phyloP scores from a whole-genome alignment of 2,329 filamentous ascomycete genomes.

The Diaporthe aspalathi region DNA sequence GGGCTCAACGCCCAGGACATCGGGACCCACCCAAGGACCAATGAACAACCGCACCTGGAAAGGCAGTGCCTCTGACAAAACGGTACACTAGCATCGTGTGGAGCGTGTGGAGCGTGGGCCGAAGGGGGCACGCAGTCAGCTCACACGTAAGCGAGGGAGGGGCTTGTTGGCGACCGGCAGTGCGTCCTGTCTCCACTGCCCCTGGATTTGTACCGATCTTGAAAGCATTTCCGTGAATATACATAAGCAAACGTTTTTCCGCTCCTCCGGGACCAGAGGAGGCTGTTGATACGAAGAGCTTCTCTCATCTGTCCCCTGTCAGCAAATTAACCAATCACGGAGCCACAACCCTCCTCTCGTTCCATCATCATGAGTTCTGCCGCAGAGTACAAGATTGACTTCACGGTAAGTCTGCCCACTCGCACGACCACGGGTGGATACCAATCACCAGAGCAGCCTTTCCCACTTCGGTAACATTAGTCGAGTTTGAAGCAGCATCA shows the following conservation, averaged over 20 bases:
- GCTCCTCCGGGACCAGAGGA: background rate
- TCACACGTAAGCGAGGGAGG: conserved; percentile 24
- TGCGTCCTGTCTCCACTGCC: conserved; percentile 6
- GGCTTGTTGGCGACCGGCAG: background rate
- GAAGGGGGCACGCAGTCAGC: conserved; percentile 15
- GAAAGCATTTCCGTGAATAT: conserved; percentile 3
- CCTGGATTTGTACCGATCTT: conserved; percentile 19
- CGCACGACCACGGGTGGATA: too few relatives aligned
- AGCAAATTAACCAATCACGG: background rate
- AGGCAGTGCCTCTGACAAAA: background rate
- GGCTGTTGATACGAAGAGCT: background rate
- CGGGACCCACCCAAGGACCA: conserved; percentile 1
- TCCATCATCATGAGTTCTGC: conserved; percentile 13
- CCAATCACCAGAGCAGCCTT: background rate
- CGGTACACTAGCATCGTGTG: too few relatives aligned
- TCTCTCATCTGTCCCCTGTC: background rate
- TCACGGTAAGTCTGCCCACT: conserved; percentile 25
- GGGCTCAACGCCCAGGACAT: conserved; percentile 7
- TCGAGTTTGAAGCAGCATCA: too few relatives aligned
- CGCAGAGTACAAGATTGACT: conserved; percentile 8
- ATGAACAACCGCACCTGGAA: background rate
- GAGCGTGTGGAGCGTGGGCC: background rate
- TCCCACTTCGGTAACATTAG: too few relatives aligned
- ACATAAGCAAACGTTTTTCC: conserved; percentile 15
- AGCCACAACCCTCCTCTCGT: background rate